A percentile compares a stretch with the other conserved stretches of the same genome.
These are phyloP conservation scores for Fraxinus ornus DNA, from an alignment of 305 asterid genomes.

Conservation along the genomic window DNA sequence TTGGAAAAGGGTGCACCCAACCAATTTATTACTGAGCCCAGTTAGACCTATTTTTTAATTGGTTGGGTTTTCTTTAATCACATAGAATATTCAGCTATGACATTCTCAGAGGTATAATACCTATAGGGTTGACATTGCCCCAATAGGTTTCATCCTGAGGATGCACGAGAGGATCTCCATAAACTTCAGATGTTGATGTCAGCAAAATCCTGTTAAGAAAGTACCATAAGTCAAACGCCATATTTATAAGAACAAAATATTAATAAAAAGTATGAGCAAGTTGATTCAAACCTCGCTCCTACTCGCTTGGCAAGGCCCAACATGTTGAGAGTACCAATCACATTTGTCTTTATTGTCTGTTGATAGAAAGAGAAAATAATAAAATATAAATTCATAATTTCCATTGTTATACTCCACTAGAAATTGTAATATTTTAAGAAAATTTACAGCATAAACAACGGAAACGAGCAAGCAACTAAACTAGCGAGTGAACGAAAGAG, in stretches of 20 bases:
- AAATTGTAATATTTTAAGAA: neutral
- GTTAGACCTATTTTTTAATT: neutral
- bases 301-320: constrained; percentile 99
- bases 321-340: constrained; percentile 95
- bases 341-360: constrained; percentile 98
- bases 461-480: neutral
- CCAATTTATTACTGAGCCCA: neutral
- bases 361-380: neutral
- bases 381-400: neutral
- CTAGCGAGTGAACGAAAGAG: neutral
- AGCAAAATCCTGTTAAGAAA: constrained; percentile 66
- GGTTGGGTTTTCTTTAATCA: neutral
- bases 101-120: constrained; percentile 32
- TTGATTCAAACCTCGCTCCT: constrained; percentile 74
- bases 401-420: neutral
- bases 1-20: neutral
- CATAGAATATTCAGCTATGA: neutral
- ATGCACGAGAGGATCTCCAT: constrained; percentile 96
- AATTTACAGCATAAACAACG: neutral
- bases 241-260: neutral
- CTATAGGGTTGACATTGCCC: constrained; percentile 98
- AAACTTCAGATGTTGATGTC: constrained; percentile 97
- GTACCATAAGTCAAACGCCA: neutral
- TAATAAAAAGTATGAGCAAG: neutral
- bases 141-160: constrained; percentile 96